phyloP scores from a whole-genome alignment of 1,284 basidiomycete genomes.

The Rhodotorula sp. region DNA sequence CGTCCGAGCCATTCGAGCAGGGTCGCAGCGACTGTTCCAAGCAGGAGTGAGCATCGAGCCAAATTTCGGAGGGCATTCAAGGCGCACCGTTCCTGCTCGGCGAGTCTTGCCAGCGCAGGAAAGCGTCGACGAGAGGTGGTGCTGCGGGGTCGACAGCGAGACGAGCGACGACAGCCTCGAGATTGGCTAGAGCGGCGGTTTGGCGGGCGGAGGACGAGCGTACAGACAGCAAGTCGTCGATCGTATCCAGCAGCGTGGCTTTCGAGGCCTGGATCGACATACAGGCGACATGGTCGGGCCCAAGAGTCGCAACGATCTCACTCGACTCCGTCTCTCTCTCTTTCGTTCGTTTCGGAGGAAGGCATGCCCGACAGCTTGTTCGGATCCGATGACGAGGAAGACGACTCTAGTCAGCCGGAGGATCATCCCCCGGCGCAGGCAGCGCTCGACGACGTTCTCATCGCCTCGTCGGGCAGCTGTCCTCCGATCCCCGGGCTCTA shows the following conservation, averaged over 20 bases:
- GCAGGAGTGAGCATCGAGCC: background rate
- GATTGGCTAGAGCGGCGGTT: conserved; percentile 11
- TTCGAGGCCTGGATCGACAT: conserved; percentile 14
- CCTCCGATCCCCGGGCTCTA: conserved; percentile 36
- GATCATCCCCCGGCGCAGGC: background rate
- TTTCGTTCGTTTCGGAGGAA: background rate
- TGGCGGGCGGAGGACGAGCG: background rate
- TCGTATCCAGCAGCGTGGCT: background rate
- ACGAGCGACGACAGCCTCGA: conserved; percentile 24
- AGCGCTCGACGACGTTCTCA: background rate
- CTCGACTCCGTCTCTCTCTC: background rate
- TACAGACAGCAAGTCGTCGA: conserved; percentile 23
- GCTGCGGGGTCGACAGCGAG: conserved; percentile 18
- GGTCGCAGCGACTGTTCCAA: conserved; percentile 18
- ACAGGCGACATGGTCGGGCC: background rate
- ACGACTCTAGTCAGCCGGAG: background rate
- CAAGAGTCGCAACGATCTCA: background rate
- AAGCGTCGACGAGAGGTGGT: conserved; percentile 52
- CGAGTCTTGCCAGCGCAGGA: conserved; percentile 65
- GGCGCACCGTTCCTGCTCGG: conserved; percentile 72
- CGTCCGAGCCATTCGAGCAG: conserved; percentile 37
- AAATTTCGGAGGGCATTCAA: background rate
- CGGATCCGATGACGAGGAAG: conserved; percentile 14
- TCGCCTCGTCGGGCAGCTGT: background rate
- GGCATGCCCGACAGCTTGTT: conserved; percentile 35